Conservation (phyloP, 2,329 filamentous ascomycete species). For the Neofusicoccum parvum region DNA sequence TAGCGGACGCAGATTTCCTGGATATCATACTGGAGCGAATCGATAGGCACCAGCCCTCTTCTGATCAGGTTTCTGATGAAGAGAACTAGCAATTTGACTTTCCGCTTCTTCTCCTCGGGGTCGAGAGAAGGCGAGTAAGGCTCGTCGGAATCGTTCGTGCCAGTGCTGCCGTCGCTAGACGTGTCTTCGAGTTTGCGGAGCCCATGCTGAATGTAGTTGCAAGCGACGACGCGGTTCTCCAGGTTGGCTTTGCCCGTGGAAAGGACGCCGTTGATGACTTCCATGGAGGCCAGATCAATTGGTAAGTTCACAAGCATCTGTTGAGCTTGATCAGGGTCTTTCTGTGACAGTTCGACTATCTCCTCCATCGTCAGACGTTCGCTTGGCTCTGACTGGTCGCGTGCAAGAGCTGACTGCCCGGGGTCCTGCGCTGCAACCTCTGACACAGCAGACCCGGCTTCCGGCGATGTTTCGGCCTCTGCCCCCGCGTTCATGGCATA, state of each 20-base stretch:
- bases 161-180: slow-evolving; percentile 14
- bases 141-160: slow-evolving; percentile 19
- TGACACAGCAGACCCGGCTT: background rate
- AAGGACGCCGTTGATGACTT: slow-evolving; percentile 43
- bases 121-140: slow-evolving; percentile 28
- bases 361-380: background rate
- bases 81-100: slow-evolving; percentile 39
- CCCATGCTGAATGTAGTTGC: slow-evolving; percentile 42
- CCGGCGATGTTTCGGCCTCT: background rate
- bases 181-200: slow-evolving; percentile 37
- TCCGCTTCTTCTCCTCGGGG: slow-evolving; percentile 39
- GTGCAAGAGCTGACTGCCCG: no score
- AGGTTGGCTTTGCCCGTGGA: slow-evolving; percentile 29
- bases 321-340: slow-evolving; percentile 22
- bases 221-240: slow-evolving; percentile 34
- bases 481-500: background rate
- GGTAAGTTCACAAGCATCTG: slow-evolving; percentile 38
- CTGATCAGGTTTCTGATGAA: slow-evolving; percentile 43
- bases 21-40: slow-evolving; percentile 43
- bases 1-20: slow-evolving; percentile 44
- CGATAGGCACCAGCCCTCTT: slow-evolving; percentile 32
- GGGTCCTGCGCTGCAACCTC: background rate
- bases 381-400: background rate
- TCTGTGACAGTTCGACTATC: background rate
- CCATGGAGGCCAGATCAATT: slow-evolving; percentile 39